Evolutionary conservation across 1,284 basidiomycete genomes (phyloP).

Genomic region (Tilletia indica): DNA sequence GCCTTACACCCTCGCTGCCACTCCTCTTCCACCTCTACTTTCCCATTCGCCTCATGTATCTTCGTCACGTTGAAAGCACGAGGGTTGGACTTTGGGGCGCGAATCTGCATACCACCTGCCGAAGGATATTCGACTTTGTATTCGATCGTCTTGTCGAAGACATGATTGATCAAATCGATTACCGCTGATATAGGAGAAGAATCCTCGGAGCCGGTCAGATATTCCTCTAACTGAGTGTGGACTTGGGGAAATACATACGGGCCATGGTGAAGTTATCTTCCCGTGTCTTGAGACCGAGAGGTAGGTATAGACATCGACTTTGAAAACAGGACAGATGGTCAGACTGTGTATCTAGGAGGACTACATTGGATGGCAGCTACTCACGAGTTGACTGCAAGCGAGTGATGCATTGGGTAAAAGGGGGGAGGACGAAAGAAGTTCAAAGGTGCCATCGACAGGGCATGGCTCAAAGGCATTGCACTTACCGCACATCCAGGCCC

Average conservation of each 20-base stretch:
- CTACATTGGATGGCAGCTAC: background rate
- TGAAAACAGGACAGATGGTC: background rate
- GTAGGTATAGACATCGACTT: conserved; percentile 10
- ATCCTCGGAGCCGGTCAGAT: background rate
- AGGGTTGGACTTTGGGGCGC: background rate
- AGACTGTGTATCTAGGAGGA: background rate
- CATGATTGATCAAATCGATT: conserved; percentile 14
- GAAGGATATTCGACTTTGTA: conserved; percentile 9
- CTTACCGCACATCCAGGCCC: conserved; percentile 17
- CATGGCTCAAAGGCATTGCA: no score
- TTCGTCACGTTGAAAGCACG: background rate
- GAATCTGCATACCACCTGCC: conserved; percentile 6
- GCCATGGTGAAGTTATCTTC: conserved; percentile 14
- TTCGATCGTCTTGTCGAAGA: background rate
- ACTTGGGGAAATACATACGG: background rate
- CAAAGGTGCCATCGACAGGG: no score
- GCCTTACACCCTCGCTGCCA: conserved; percentile 9
- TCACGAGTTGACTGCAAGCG: conserved; percentile 16
- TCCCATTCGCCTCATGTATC: background rate
- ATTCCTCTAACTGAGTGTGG: background rate
- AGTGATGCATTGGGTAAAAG: background rate
- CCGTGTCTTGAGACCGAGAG: conserved; percentile 13
- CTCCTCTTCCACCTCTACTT: background rate
- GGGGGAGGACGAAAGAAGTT: background rate
- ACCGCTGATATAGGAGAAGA: background rate